Evolutionary conservation across 2,329 filamentous ascomycete species (phyloP), one percentile per base, ranked within the genome.

Genomic region (Ustilaginoidea virens): DNA sequence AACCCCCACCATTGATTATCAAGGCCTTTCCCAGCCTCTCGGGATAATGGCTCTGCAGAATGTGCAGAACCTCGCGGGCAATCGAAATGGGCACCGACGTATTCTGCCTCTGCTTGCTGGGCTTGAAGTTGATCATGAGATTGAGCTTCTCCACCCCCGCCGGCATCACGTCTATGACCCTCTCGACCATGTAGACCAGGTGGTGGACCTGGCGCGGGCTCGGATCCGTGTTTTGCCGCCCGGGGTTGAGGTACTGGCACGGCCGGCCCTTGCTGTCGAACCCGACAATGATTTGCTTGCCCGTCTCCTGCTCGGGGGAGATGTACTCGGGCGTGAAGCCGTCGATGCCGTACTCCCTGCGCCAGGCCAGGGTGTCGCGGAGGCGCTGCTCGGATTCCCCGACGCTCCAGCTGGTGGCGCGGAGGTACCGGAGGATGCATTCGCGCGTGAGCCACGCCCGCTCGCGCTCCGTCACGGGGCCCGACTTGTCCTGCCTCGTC

Each of bases 41-140:
- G 0, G 90, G 90, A 49, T 96, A 96, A 57, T 98, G 86, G 39
- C 79, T 86, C 58, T 98, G 90, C 36, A 98, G 63, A 41, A 98
- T 92, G 49, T 77, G 67, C 42, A 98, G 59, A n/a, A 86, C 80
- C 58, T 92, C 77, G 41, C 80, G 74, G 5, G 80, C 82, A 47
- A 80, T 77, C 17, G 68, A 68, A 33, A 94, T 61, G 7, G 73
- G 73, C 7, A 87, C 83, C 17, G 66, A 62, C 11, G 70, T 75
- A 45, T 85, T 82, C 43, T 76, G 71, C 31, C 81, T 73, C 34
- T 66, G 71, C 49, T 79, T 80, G 40, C 74, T 77, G 35, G 76
- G 68, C 53, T 83, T 82, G 63, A 93, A 96, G 58, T 94, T 87
- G 54, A 96, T 86, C 41, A 96, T 61, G 32, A 98, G 64, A 24